A percentile compares a stretch with the other conserved stretches of the same genome.
phyloP scores from a whole-genome alignment of 805 yeast genomes.

The Lachancea thermotolerans region DNA sequence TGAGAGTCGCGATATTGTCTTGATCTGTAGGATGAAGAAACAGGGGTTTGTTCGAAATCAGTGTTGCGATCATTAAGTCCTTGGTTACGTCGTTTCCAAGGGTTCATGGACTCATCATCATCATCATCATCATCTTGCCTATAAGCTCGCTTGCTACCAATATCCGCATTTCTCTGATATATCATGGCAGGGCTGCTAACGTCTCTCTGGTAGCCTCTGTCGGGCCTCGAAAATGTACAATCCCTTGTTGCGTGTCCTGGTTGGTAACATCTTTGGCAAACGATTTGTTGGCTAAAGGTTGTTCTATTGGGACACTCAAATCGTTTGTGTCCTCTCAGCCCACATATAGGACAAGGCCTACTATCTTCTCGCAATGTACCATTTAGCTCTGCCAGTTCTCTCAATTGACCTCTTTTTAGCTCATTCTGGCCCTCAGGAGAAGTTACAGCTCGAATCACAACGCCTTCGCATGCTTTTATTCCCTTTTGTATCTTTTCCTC shows the following conservation, averaged over 20 bases:
- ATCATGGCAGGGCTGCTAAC: conserved; percentile 6
- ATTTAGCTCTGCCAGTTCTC: conserved; percentile 87
- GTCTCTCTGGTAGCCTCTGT: neutral
- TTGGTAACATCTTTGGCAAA: conserved; percentile 74
- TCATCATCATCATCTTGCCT: neutral
- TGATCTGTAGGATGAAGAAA: conserved; percentile 10
- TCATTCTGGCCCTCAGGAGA: conserved; percentile 94
- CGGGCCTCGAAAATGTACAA: conserved; percentile 39
- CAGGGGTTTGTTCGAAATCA: neutral
- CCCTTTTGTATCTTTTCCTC: conserved; percentile 74
- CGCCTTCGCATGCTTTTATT: conserved; percentile 60
- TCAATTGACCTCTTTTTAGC: conserved; percentile 78
- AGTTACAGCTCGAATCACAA: conserved; percentile 74
- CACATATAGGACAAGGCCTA: conserved; percentile 58
- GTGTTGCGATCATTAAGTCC: neutral
- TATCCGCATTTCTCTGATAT: conserved; percentile 5
- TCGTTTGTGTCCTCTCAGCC: conserved; percentile 56
- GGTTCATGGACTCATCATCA: neutral
- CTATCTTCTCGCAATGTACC: conserved; percentile 87
- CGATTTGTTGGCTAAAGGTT: conserved; percentile 46
- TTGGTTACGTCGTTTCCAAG: conserved; percentile 5
- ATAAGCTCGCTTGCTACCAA: neutral
- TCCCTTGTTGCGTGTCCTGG: conserved; percentile 86
- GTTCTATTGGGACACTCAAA: conserved; percentile 56
- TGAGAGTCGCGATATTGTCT: conserved; percentile 10